Evolutionary conservation across 768 basidiomycete species (phyloP), one percentile per base, ranked within the genome.

Genomic region (Rubroboletus satanas): DNA sequence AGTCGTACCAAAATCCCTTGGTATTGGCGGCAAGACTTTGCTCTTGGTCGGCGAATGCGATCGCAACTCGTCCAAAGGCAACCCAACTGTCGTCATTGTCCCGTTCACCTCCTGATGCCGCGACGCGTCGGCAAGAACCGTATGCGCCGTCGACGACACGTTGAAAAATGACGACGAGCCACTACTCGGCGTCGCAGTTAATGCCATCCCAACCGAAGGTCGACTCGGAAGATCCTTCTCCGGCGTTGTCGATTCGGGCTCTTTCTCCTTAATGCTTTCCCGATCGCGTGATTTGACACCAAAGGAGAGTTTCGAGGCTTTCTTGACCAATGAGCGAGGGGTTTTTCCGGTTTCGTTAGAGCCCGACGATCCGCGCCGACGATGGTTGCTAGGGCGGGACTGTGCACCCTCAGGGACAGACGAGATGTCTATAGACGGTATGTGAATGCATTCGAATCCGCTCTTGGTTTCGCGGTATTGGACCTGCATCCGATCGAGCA

Each of bases 401-500:
- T 66, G 64, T 69, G 75, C 52, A 72, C 62, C 59, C 58, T 66
- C 69, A 10, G 83, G 80, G 12, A 96, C 78, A 14, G 91, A 88
- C 4, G 88, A 79, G 10, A 98, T 73, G 66, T 97, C 94, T 70
- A 98, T 98, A 29, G 92, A 94, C 0, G 96, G 96, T 31, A 90
- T 72, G 69, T 99, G 93, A 23, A 96, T 90, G 74, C 97, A 99
- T 70, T 99, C 96, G 69, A 93, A 98, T 3, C 96, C 97, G 54
- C 84, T 78, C 73, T 87, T 90, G 61, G 83, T 93, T 69, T 93
- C 90, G 38, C 93, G 83, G 68, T 97, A 93, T 70, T 93, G 92
- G 32, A 99, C 89, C 59, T 95, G 93, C 84, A 98, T 93, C 45
- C 95, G 83, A 64, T 95, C 91, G 37, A 98, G 79, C 2, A 97